Evolutionary conservation across 2,329 filamentous ascomycete species (phyloP).

Genomic region (Colletotrichum sp.): DNA sequence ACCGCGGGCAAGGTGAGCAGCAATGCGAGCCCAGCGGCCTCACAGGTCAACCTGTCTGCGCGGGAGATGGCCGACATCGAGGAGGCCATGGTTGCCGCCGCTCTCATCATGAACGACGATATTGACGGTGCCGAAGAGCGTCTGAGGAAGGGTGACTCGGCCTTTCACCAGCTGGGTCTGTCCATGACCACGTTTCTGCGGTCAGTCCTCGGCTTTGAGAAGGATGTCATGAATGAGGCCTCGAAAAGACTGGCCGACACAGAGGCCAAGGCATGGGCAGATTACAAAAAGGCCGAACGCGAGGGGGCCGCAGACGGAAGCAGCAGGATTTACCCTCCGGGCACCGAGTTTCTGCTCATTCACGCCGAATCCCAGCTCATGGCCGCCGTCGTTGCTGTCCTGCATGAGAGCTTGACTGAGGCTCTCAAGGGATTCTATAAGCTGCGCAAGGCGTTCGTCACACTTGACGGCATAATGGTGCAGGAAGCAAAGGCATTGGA

Average conservation of each 20-base stretch:
- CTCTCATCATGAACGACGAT: slow-evolving; percentile 87
- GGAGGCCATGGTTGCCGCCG: slow-evolving; percentile 68
- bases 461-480: slow-evolving; percentile 79
- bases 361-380: slow-evolving; percentile 88
- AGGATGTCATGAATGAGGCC: slow-evolving; percentile 87
- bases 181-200: slow-evolving; percentile 85
- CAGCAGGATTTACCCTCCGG: slow-evolving; percentile 73
- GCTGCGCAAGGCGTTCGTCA: slow-evolving; percentile 84
- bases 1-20: slow-evolving; percentile 38
- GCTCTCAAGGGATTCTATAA: slow-evolving; percentile 93
- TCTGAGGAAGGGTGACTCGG: slow-evolving; percentile 74
- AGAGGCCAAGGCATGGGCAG: slow-evolving; percentile 77
- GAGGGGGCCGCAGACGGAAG: slow-evolving; percentile 20
- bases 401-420: slow-evolving; percentile 93
- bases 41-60: slow-evolving; percentile 33
- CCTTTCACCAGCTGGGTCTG: slow-evolving; percentile 87
- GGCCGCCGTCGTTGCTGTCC: slow-evolving; percentile 83
- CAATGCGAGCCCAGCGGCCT: slow-evolving; percentile 33
- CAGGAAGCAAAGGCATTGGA: slow-evolving; percentile 65
- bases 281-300: slow-evolving; percentile 74
- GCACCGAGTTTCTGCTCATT: slow-evolving; percentile 86
- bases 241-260: slow-evolving; percentile 74
- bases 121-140: slow-evolving; percentile 81
- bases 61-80: slow-evolving; percentile 60
- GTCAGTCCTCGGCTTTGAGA: slow-evolving; percentile 89